Base-by-base conservation (phyloP, 495 filamentous ascomycete genomes). In the Trichocladium antarcticum region DNA sequence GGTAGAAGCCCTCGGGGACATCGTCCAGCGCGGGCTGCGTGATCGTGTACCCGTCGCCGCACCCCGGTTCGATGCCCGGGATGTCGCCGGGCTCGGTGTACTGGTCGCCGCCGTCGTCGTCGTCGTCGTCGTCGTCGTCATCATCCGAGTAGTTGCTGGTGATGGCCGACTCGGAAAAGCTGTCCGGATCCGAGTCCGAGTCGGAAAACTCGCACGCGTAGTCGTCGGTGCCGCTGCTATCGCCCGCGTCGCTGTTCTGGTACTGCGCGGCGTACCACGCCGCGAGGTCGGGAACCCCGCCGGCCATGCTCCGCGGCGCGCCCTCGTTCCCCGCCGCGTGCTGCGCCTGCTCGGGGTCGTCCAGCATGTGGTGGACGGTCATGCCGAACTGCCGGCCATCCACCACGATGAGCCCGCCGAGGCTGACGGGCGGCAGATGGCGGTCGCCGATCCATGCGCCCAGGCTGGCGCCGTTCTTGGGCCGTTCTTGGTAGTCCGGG, bases 331-430 rank as follows among this genome's bases (percentile, higher is more conserved):
- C 67, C 21, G 52, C 53, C 3, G 47, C 66, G 56, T 79, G 76
- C 14, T 81, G 76, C 57, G 79, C 76, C 14, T 81, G 76, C 22
- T 82, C 84, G 5, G 84, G 84, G 14, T 83, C 78, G 55, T 97
- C 90, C 1, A 97, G 74, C 80, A 97, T 86, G 61, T 97, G 90
- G 55, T 97, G 90, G 3, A 96, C 90, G 15, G 84, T 95, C 82
- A 96, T 87, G 7, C 89, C 90, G 59, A 86, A 92, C 1, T 83
- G 78, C 53, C 82, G 77, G 44, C 83, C 79, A 62, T 96, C 87
- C 6, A 95, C 80, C 7, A 92, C 67, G 35, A 97, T 76, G 1
- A 94, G 72, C 12, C 90, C 90, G 5, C 90, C 90, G 61, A 89
- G 89, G 9, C 87, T 88, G 3, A 92, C 90, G 1, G 90, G 84